Conservation (phyloP, 768 basidiomycete genomes). For the Amanita jacksonii region DNA sequence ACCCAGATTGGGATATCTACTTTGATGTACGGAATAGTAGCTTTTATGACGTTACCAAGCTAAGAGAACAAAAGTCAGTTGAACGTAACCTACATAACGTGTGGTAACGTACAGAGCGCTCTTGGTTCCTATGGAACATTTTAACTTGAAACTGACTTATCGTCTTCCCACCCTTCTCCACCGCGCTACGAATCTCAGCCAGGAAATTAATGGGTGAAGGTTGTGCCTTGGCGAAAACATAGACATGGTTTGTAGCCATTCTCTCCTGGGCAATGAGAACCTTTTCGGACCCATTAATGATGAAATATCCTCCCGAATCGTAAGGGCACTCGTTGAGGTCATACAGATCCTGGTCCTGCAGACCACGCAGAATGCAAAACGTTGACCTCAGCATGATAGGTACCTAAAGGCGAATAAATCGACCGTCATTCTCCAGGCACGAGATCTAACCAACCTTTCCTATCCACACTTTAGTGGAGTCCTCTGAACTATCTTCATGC, state of each 20-base stretch:
- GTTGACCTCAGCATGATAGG: conserved; percentile 97
- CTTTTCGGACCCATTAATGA: conserved; percentile 99
- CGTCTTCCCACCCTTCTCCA: conserved; percentile 97
- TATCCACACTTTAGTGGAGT: conserved; percentile 84
- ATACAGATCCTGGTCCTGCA: conserved; percentile 74
- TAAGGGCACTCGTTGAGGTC: conserved; percentile 97
- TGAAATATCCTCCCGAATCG: conserved; percentile 98
- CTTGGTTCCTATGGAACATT: conserved; percentile 86
- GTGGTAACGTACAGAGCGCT: conserved; percentile 64
- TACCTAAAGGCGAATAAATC: conserved; percentile 42
- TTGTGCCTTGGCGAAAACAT: conserved; percentile 96
- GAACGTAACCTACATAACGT: conserved; percentile 2
- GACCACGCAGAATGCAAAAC: conserved; percentile 82
- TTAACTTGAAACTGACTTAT: conserved; percentile 98
- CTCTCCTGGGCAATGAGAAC: conserved; percentile 99
- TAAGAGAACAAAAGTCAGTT: conserved; percentile 19
- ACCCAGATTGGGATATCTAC: conserved; percentile 99
- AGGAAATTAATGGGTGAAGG: conserved; percentile 94
- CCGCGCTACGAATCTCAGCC: conserved; percentile 94
- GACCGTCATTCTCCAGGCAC: not conserved
- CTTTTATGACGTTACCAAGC: conserved; percentile 91
- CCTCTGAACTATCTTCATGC: conserved; percentile 51
- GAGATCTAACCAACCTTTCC: conserved; percentile 58
- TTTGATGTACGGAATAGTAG: conserved; percentile 96
- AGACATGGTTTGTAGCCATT: conserved; percentile 99